Evolutionary conservation across 1,284 basidiomycete species (phyloP).

Genomic region (Spongiforma sp.): DNA sequence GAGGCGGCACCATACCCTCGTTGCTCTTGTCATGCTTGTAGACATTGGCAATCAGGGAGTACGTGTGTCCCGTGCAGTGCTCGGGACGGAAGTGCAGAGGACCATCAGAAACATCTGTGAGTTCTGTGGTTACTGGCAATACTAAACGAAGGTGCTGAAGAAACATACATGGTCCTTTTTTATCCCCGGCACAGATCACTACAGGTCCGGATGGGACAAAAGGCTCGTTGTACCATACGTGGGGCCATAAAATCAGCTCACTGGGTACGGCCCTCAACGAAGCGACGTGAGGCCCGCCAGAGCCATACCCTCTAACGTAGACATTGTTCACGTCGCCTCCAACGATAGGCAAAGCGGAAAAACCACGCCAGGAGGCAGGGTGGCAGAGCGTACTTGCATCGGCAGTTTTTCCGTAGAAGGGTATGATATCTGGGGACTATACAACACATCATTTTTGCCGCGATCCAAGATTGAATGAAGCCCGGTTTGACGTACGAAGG

Average conservation of each 20-base stretch:
- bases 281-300: constrained; percentile 11
- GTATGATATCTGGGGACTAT: constrained; percentile 21
- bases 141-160: not conserved
- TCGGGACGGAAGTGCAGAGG: constrained; percentile 14
- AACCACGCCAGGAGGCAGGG: constrained; percentile 15
- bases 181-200: constrained; percentile 4
- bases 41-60: constrained; percentile 17
- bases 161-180: constrained; percentile 7
- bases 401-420: constrained; percentile 8
- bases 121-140: not conserved
- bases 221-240: constrained; percentile 4
- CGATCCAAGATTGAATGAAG: not conserved
- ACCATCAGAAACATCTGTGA: constrained; percentile 5
- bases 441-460: not conserved
- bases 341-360: constrained; percentile 16
- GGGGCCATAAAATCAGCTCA: constrained; percentile 19
- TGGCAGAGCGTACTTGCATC: constrained; percentile 2
- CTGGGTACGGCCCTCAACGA: constrained; percentile 13
- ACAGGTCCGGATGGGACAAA: constrained; percentile 8
- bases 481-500: constrained; percentile 10
- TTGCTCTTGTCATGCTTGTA: not conserved
- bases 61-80: constrained; percentile 1
- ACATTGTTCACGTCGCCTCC: constrained; percentile 17
- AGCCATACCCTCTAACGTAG: constrained; percentile 16
- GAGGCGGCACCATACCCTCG: not conserved